A percentile compares a stretch with the other conserved stretches of the same genome.
phyloP scores from a whole-genome alignment of 2,329 filamentous ascomycete genomes.

The Exophiala sideris region DNA sequence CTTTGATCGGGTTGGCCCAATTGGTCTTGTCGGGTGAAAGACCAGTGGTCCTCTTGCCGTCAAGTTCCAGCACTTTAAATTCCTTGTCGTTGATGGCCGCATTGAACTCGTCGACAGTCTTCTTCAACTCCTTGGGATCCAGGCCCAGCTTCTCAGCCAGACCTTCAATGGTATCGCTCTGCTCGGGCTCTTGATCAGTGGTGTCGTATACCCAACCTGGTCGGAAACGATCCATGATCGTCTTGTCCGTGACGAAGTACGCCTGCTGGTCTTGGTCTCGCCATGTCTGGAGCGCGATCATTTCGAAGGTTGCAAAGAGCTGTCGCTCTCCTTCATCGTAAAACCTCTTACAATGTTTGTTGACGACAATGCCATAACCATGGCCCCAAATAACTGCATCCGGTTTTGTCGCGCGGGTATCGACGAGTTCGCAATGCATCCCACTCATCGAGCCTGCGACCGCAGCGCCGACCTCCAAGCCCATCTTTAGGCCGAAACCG shows the following conservation, averaged over 20 bases:
- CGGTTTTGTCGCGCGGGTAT: slow-evolving; percentile 41
- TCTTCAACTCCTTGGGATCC: slow-evolving; percentile 36
- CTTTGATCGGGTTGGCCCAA: slow-evolving; percentile 40
- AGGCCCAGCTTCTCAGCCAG: slow-evolving; percentile 39
- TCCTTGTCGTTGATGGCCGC: slow-evolving; percentile 37
- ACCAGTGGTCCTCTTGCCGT: slow-evolving; percentile 35
- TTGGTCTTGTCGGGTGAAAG: slow-evolving; percentile 37
- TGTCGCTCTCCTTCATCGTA: slow-evolving; percentile 39
- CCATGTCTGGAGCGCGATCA: slow-evolving; percentile 42
- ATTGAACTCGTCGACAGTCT: slow-evolving; percentile 41
- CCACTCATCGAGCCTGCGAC: slow-evolving; percentile 42
- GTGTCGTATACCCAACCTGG: slow-evolving; percentile 45
- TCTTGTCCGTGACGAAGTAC: slow-evolving; percentile 42
- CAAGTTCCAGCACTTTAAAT: slow-evolving; percentile 42
- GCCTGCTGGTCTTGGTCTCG: slow-evolving; percentile 41
- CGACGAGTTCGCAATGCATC: slow-evolving; percentile 44
- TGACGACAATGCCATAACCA: slow-evolving; percentile 46
- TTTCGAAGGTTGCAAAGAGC: slow-evolving; percentile 45
- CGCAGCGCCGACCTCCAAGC: slow-evolving; percentile 40
- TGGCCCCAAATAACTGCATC: slow-evolving; percentile 42
- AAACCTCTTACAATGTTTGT: slow-evolving; percentile 39
- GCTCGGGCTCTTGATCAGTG: slow-evolving; percentile 40
- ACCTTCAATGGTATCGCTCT: slow-evolving; percentile 40
- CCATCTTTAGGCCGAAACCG: slow-evolving; percentile 41
- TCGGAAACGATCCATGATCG: slow-evolving; percentile 42